Evolutionary conservation across 2,329 filamentous ascomycete genomes (phyloP).

Genomic region (Aureobasidium zeae): DNA sequence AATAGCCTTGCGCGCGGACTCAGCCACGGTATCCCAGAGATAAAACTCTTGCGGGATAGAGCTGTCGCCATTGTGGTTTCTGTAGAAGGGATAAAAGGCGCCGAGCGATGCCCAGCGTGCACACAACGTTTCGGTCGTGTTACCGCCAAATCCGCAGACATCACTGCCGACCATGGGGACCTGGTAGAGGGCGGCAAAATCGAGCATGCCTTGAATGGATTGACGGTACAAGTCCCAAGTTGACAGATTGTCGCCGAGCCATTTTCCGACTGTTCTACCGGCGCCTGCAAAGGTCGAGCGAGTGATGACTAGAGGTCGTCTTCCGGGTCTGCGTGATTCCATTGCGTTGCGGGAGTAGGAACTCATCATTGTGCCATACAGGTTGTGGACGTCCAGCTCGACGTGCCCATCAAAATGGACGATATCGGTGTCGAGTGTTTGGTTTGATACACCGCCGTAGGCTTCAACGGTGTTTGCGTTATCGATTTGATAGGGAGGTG

Average conservation of each 20-base stretch:
- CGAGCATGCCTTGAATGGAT: constrained; percentile 35
- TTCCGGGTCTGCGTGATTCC: constrained; percentile 51
- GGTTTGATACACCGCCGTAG: constrained; percentile 36
- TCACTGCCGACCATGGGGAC: constrained; percentile 45
- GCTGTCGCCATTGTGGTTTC: constrained; percentile 56
- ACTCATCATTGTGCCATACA: constrained; percentile 71
- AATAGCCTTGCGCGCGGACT: constrained; percentile 61
- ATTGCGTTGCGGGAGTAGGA: constrained; percentile 55
- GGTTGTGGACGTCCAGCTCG: constrained; percentile 68
- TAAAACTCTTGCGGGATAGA: constrained; percentile 62
- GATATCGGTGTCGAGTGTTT: constrained; percentile 55
- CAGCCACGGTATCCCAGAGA: constrained; percentile 53
- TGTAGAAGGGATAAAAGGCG: constrained; percentile 66
- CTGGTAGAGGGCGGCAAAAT: constrained; percentile 41
- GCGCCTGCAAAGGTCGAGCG: constrained; percentile 68
- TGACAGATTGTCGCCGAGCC: constrained; percentile 49
- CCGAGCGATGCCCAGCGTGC: constrained; percentile 65
- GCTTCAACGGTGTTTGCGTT: constrained; percentile 4
- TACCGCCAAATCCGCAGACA: constrained; percentile 64
- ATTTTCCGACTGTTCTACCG: constrained; percentile 51
- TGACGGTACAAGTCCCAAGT: constrained; percentile 38
- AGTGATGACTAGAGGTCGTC: constrained; percentile 63
- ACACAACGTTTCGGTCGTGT: constrained; percentile 60
- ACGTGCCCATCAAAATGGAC: constrained; percentile 57
- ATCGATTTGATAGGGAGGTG: constrained; percentile 45